phyloP scores from a whole-genome alignment of 805 yeast species.

The Kazachstania psychrophila region DNA sequence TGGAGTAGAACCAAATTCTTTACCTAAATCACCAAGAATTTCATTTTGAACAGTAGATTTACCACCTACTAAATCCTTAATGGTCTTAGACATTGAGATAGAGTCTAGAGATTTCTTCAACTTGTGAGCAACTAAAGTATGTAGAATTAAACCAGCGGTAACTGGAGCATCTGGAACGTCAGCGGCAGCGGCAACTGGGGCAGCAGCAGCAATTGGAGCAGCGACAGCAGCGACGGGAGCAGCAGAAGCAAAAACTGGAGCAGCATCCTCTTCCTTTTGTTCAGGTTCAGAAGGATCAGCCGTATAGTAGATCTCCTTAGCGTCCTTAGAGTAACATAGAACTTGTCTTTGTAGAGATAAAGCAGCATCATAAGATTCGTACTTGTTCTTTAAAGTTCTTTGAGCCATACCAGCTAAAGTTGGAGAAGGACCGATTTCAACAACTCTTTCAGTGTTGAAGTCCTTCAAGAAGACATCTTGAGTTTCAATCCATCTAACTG shows the following conservation, averaged over 20 bases:
- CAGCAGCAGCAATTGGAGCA: constrained; percentile 48
- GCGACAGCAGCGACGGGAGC: constrained; percentile 36
- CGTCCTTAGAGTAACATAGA: constrained; percentile 89
- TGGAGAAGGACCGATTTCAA: constrained; percentile 98
- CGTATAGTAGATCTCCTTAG: constrained; percentile 92
- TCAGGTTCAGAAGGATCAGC: constrained; percentile 53
- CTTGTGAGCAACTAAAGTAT: constrained; percentile 89
- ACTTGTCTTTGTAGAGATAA: constrained; percentile 79
- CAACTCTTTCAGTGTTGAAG: constrained; percentile 92
- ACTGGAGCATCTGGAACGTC: constrained; percentile 85
- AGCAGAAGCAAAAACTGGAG: constrained; percentile 23
- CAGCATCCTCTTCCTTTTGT: constrained; percentile 24
- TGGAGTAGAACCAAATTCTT: constrained; percentile 96
- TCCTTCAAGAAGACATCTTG: constrained; percentile 95
- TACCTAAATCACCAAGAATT: constrained; percentile 96
- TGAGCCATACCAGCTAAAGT: constrained; percentile 98
- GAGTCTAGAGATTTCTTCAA: constrained; percentile 84
- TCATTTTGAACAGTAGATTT: constrained; percentile 98
- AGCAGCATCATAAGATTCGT: constrained; percentile 97
- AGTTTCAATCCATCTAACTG: constrained; percentile 99
- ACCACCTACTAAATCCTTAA: constrained; percentile 96
- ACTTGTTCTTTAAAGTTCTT: constrained; percentile 85
- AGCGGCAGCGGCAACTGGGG: constrained; percentile 55
- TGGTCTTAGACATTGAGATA: constrained; percentile 82
- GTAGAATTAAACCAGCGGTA: constrained; percentile 71